Conservation (phyloP, 371 early-diverging fungal genomes). For the Mucor saturninus region DNA sequence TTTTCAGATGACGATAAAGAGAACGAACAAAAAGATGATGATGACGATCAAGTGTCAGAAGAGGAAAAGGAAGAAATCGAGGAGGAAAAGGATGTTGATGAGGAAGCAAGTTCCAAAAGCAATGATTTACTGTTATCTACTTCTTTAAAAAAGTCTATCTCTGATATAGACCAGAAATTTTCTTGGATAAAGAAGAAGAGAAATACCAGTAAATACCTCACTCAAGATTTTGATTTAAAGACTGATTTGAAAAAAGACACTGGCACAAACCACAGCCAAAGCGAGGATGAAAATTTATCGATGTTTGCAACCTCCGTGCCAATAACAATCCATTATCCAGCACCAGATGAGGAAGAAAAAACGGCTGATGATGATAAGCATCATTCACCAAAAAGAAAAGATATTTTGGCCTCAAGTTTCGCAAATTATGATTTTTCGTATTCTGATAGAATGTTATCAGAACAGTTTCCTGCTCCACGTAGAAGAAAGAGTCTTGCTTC, state of each 20-base stretch:
- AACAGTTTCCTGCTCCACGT: constrained; percentile 25
- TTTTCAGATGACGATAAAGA: constrained; percentile 27
- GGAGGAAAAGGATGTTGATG: background rate
- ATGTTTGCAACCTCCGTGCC: constrained; percentile 35
- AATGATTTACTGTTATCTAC: constrained; percentile 16
- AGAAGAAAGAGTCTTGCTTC: constrained; percentile 21
- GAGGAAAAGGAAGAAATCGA: background rate
- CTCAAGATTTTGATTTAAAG: constrained; percentile 30
- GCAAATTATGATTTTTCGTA: constrained; percentile 32
- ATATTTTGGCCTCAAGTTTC: constrained; percentile 29
- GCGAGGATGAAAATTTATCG: constrained; percentile 11
- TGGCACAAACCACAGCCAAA: background rate
- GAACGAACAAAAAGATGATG: background rate
- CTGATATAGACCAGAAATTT: constrained; percentile 22
- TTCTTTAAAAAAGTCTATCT: constrained; percentile 25
- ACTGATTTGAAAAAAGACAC: constrained; percentile 1
- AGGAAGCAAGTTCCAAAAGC: background rate
- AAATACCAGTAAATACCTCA: constrained; percentile 26
- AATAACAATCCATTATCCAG: constrained; percentile 27
- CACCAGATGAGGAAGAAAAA: constrained; percentile 1
- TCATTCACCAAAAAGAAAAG: constrained; percentile 14
- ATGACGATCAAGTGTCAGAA: background rate
- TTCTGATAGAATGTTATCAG: constrained; percentile 29
- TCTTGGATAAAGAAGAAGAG: constrained; percentile 29
- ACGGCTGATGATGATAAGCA: background rate